Evolutionary conservation across 768 basidiomycete species (phyloP).

Genomic region (Leccinellum rugosiceps): DNA sequence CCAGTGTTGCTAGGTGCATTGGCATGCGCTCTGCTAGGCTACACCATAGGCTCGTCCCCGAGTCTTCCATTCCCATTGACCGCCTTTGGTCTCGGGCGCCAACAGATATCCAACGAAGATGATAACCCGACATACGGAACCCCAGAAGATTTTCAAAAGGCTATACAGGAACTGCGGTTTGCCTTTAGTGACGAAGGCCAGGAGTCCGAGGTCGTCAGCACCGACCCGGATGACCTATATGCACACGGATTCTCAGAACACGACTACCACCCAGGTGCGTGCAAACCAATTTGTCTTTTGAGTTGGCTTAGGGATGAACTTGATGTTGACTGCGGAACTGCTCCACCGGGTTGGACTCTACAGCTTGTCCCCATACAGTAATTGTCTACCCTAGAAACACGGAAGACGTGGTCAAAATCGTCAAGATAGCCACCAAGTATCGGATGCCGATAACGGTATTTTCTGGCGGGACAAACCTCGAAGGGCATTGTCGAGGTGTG

Average conservation of each 20-base stretch:
- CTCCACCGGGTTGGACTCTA: background rate
- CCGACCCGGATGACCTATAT: constrained; percentile 48
- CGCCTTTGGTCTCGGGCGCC: constrained; percentile 1
- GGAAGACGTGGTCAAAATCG: constrained; percentile 78
- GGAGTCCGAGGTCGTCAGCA: constrained; percentile 37
- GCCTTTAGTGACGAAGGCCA: constrained; percentile 28
- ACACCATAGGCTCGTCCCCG: constrained; percentile 17
- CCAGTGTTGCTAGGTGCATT: constrained; percentile 19
- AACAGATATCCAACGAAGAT: background rate
- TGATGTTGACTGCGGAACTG: background rate
- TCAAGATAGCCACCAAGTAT: constrained; percentile 71
- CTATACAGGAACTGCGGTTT: constrained; percentile 47
- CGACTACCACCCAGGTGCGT: constrained; percentile 49
- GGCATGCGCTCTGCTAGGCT: constrained; percentile 21
- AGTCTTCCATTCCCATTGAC: constrained; percentile 3
- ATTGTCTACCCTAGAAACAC: constrained; percentile 67
- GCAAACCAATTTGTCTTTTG: background rate
- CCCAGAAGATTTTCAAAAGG: constrained; percentile 48
- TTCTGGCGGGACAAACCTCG: constrained; percentile 78
- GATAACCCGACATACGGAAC: constrained; percentile 44
- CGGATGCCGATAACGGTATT: constrained; percentile 76
- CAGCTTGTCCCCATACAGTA: constrained; percentile 50
- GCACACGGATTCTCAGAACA: constrained; percentile 55
- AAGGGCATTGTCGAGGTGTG: constrained; percentile 72
- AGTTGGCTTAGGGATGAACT: background rate